phyloP scores from a whole-genome alignment of 176 grass and related monocot genomes.

The Alopecurus myosuroides region DNA sequence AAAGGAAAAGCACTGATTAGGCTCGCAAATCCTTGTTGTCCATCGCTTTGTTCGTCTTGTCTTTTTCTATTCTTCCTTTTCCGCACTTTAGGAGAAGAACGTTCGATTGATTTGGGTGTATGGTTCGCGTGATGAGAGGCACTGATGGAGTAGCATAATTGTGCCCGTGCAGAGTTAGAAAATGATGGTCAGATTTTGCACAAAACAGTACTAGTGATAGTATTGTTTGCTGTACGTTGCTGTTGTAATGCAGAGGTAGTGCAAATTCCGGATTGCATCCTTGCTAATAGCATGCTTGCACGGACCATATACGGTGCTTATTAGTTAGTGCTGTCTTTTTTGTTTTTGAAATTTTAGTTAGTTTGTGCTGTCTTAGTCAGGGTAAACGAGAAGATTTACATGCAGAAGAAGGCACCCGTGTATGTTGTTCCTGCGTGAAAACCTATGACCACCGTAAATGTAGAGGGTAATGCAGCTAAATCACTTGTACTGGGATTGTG shows the following conservation, averaged over 20 bases:
- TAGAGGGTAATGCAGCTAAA: neutral
- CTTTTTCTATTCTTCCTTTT: neutral
- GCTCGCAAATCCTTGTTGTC: too few relatives aligned
- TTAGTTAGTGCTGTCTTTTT: neutral
- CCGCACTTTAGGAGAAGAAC: neutral
- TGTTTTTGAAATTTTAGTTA: too few relatives aligned
- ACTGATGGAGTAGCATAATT: constrained; percentile 14
- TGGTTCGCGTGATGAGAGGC: neutral
- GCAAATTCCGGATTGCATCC: neutral
- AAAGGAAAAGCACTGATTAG: neutral
- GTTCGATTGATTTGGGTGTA: neutral
- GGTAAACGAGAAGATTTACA: neutral
- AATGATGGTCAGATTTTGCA: neutral
- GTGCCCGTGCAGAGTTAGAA: neutral
- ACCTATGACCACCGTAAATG: too few relatives aligned
- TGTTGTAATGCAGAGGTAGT: neutral
- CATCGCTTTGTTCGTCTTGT: constrained; percentile 15
- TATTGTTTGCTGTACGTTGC: neutral
- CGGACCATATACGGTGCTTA: neutral
- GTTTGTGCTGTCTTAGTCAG: neutral
- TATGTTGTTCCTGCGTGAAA: too few relatives aligned
- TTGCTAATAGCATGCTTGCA: neutral
- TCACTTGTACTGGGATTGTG: neutral
- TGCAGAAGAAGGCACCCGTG: neutral
- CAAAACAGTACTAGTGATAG: neutral